These are phyloP conservation scores for Acanthochlamys bracteata DNA, from an alignment of 106 monocot species.

Conservation along the genomic window DNA sequence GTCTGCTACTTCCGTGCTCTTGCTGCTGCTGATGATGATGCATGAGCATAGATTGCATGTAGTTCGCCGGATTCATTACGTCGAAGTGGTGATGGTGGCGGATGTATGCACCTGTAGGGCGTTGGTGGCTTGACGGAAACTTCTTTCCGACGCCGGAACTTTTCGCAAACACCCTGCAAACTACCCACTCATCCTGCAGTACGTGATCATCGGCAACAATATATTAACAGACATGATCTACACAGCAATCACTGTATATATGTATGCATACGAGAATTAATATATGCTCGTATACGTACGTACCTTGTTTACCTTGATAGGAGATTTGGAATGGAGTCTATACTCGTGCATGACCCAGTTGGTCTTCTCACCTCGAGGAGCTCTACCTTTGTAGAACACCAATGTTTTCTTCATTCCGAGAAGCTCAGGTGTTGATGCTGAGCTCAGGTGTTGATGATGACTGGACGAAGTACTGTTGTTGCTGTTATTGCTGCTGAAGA, in stretches of 20 bases:
- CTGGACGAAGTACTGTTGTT: too few relatives aligned
- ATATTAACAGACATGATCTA: too few relatives aligned
- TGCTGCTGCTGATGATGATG: neutral
- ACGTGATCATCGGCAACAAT: neutral
- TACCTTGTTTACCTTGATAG: conserved; percentile 33
- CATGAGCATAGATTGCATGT: conserved; percentile 17
- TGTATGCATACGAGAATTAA: neutral
- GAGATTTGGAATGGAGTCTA: conserved; percentile 22
- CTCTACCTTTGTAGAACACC: conserved; percentile 42
- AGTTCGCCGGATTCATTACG: neutral
- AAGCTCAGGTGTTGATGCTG: conserved; percentile 24
- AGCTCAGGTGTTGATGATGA: conserved; percentile 27
- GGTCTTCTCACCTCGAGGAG: conserved; percentile 38
- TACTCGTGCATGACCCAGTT: conserved; percentile 52
- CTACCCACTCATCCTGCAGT: conserved; percentile 85
- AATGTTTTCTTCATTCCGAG: conserved; percentile 41
- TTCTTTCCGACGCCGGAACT: conserved; percentile 58
- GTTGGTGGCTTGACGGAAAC: conserved; percentile 28
- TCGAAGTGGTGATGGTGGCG: conserved; percentile 18
- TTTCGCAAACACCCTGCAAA: conserved; percentile 77
- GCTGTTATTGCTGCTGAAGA: conserved; percentile 4
- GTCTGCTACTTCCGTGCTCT: too few relatives aligned
- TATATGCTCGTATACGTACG: neutral
- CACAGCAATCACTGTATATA: too few relatives aligned
- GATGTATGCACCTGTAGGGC: neutral